phyloP scores from a whole-genome alignment of 1,284 basidiomycete genomes.

The Thecaphora frezii region DNA sequence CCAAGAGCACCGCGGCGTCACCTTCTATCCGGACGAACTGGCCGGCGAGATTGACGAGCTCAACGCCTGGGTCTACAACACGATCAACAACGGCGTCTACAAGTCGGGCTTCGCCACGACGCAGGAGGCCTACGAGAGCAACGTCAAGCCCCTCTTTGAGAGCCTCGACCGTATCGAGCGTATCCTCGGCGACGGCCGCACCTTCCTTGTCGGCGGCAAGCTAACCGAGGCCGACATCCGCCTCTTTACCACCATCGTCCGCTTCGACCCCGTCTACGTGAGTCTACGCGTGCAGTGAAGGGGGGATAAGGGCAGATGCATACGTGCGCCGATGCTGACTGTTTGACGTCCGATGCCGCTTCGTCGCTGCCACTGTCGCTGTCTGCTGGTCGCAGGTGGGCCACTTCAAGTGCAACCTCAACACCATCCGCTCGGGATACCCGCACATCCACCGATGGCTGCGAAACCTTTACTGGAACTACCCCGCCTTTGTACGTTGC shows the following conservation, averaged over 20 bases:
- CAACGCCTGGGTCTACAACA: conserved; percentile 74
- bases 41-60: conserved; percentile 79
- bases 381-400: conserved; percentile 59
- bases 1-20: conserved; percentile 30
- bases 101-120: conserved; percentile 83
- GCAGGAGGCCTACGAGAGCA: conserved; percentile 78
- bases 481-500: conserved; percentile 70
- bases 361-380: too few species aligned
- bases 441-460: conserved; percentile 64
- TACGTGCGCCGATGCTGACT: too few species aligned
- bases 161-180: conserved; percentile 80
- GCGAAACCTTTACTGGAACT: conserved; percentile 87
- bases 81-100: conserved; percentile 68
- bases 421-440: conserved; percentile 47
- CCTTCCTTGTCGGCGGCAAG: conserved; percentile 76
- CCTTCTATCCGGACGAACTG: conserved; percentile 69
- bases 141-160: conserved; percentile 69
- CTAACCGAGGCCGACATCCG: conserved; percentile 87
- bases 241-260: conserved; percentile 84
- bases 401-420: conserved; percentile 88
- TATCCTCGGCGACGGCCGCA: conserved; percentile 71
- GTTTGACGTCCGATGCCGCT: too few species aligned
- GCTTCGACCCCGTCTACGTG: conserved; percentile 81
- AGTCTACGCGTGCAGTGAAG: not conserved
- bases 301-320: too few species aligned